Percentiles rank a stretch among this genome's conserved stretches.
Evolutionary conservation across 805 yeast species (phyloP).

Genomic region (Metschnikowia santaceciliae): DNA sequence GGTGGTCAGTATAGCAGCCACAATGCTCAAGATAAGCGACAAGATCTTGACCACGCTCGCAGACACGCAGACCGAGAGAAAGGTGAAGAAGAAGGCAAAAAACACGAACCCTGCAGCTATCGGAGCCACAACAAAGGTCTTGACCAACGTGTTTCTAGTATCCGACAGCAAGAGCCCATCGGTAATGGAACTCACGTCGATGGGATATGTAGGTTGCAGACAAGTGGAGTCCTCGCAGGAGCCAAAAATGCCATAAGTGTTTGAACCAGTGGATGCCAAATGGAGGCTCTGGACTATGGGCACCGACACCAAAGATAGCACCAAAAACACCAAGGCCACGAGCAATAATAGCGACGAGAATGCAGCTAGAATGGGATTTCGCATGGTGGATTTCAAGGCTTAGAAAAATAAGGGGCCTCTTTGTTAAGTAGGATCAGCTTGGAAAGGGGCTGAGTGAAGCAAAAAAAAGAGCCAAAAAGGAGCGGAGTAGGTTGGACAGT

Average conservation of each 20-base stretch:
- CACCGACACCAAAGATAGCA: conserved; percentile 57
- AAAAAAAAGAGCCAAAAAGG: too few relatives aligned
- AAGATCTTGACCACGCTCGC: conserved; percentile 27
- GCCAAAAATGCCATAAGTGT: conserved; percentile 65
- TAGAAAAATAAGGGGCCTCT: not conserved
- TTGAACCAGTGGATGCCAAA: conserved; percentile 44
- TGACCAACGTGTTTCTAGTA: conserved; percentile 50
- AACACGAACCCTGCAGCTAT: conserved; percentile 63
- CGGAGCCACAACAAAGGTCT: conserved; percentile 58
- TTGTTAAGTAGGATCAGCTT: not conserved
- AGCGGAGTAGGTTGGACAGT: too few relatives aligned
- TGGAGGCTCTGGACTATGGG: conserved; percentile 52
- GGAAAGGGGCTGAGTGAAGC: not conserved
- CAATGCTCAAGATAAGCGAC: conserved; percentile 41
- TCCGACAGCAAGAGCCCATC: conserved; percentile 47
- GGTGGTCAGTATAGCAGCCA: conserved; percentile 54
- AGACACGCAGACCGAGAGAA: conserved; percentile 24
- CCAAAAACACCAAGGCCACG: conserved; percentile 57
- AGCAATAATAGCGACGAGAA: conserved; percentile 41
- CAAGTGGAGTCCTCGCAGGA: conserved; percentile 47
- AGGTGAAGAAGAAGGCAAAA: conserved; percentile 23
- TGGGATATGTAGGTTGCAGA: conserved; percentile 43
- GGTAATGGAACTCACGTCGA: conserved; percentile 24
- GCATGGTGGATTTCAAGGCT: conserved; percentile 6
- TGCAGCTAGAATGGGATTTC: conserved; percentile 28